Evolutionary conservation across 192 early-diverging fungal species (phyloP).

Genomic region (Mortierella alpina): DNA sequence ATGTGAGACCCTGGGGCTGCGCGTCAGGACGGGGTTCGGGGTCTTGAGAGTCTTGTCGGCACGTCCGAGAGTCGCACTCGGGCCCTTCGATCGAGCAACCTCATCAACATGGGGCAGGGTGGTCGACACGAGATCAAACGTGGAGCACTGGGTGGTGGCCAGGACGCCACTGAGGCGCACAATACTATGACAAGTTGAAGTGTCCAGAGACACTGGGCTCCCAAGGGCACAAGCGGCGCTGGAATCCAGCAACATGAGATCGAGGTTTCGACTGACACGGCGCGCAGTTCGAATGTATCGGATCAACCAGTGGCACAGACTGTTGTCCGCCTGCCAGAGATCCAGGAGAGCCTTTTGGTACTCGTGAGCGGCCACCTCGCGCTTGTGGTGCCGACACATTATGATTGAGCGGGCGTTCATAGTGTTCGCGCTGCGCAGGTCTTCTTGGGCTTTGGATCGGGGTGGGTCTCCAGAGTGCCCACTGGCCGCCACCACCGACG

Average conservation of each 20-base stretch:
- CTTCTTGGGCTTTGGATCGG: neutral
- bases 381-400: conserved; percentile 6
- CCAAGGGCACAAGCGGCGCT: too few species aligned
- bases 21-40: too few species aligned
- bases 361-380: neutral
- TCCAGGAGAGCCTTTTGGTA: conserved; percentile 21
- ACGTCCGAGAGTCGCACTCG: too few species aligned
- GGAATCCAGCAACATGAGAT: conserved; percentile 3
- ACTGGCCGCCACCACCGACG: neutral
- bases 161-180: too few species aligned
- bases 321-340: conserved; percentile 28
- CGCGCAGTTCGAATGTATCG: conserved; percentile 36
- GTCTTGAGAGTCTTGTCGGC: too few species aligned
- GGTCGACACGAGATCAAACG: too few species aligned
- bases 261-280: neutral
- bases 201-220: neutral
- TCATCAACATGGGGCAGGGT: too few species aligned
- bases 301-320: conserved; percentile 26
- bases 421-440: too few species aligned
- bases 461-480: neutral
- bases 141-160: too few species aligned
- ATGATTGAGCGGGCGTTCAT: neutral
- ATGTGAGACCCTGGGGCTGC: too few species aligned
- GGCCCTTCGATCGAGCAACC: too few species aligned
- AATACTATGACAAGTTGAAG: too few species aligned